Base-by-base conservation (phyloP, 768 basidiomycete genomes). In the Cantharellus anzutake region DNA sequence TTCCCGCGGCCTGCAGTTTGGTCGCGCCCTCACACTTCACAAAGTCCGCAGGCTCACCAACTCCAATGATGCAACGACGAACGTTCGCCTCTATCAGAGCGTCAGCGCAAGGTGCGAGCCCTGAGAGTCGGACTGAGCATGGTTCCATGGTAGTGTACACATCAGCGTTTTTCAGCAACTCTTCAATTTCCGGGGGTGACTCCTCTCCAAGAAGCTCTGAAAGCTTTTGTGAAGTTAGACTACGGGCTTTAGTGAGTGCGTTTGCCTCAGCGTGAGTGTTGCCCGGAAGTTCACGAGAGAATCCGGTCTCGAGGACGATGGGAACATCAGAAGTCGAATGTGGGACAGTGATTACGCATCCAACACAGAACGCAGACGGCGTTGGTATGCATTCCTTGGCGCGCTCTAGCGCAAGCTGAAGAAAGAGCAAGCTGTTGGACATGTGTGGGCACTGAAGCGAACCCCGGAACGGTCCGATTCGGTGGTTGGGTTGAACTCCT, bases 251-350 rank as follows among this genome's bases (percentile, higher is more conserved):
- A 48, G 78, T 68, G 58, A 99, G 72, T 1, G 93, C 92, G 68
- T 94, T 94, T 34, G 91, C 90, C 73, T 99, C 94, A 5, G 93
- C 94, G 69, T 99, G 94, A 2, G 94, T 97, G 68, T 98, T 98
- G 58, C 93, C 94, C 3, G 80, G 75, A 0, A 97, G 76, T 68
- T 97, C 92, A 66, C 96, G 78, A 35, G 93, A 97, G 71, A 83
- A 91, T 16, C 91, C 91, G 2, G 82, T 82, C 7, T 88, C 73
- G 41, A 98, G 70, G 51, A 86, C 71, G 59, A 80, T 71, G 2
- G 81, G 74, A 11, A 67, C 44, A 48, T 67, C 65, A 40, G 68
- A 63, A 16, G 80, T 76, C 60, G 71, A 70, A 51, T 71, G 73
- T 41, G 44, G 66, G 53, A 63, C 41, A 52, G 64, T 62, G 57